Evolutionary conservation across 352 stramenopile genomes (phyloP), one percentile per base, ranked within the genome.

Genomic region (Phytophthora pseudosyringae): DNA sequence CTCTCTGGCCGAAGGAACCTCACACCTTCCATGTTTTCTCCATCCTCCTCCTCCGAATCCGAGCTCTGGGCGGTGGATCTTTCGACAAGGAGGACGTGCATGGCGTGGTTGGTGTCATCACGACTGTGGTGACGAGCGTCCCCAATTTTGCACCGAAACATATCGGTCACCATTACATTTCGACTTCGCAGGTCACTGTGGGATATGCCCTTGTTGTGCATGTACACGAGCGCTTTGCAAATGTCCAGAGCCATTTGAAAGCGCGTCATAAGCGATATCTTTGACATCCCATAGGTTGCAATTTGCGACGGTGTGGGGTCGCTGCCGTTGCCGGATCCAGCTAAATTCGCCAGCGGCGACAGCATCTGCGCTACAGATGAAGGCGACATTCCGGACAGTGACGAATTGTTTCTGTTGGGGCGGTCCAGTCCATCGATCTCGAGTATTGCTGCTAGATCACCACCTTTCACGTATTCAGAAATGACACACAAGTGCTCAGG

Each of bases 121-220:
- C 69, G 63, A 25, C 64, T 72, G 43, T 84, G 46, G 13, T 77
- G 79, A 3, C 78, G 69, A 31, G 84, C 76, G 36, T 91, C 82
- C 16, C 71, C 82, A 48, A 93, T 45, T 53, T 91, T 93, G 67
- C 77, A 85, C 15, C 57, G 57, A 49, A 88, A 81, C 15, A 71
- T 25, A 21, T 83, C 75, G 1, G 75, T 84, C 39, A 91, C 63
- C 21, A 93, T 69, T 26, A 93, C 78, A 58, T 91, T 91, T 35
- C 83, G 77, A 69, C 76, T 89, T 2, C 83, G 83, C 25, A 93
- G 28, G 35, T 93, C 85, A 35, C 73, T 75, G 26, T 93, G 85
- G 8, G 73, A 80, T 29, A 89, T 61, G 3, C 73, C 68, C 41
- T 63, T 67, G 26, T 78, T 73, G 53, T 93, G 85, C 11, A 80